Conservation (phyloP, 805 yeast species). For the Ogataea paraovalis region DNA sequence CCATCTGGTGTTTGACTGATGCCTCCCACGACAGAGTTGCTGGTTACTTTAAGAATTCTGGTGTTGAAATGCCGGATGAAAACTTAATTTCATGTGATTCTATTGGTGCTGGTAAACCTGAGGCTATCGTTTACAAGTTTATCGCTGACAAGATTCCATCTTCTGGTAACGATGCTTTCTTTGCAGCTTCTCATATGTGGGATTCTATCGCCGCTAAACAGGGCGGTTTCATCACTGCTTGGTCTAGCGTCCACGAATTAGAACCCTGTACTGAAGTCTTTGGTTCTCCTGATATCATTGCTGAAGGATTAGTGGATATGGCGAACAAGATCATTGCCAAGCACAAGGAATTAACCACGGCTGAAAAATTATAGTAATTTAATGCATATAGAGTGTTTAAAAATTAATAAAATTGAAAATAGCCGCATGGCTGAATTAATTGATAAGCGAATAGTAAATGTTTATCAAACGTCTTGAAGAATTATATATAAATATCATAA, state of each 20-base stretch:
- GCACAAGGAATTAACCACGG: constrained; percentile 6
- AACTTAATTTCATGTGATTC: constrained; percentile 30
- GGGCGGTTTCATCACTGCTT: constrained; percentile 30
- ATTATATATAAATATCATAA: too few species aligned
- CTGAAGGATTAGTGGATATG: constrained; percentile 28
- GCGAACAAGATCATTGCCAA: constrained; percentile 27
- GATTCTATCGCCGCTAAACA: constrained; percentile 31
- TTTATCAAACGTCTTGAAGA: too few species aligned
- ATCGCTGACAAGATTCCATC: constrained; percentile 25
- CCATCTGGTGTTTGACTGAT: constrained; percentile 30
- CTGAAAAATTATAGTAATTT: not conserved
- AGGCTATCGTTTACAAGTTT: constrained; percentile 24
- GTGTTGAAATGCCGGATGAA: constrained; percentile 26
- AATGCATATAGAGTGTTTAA: not conserved
- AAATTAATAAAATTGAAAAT: too few species aligned
- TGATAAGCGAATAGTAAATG: too few species aligned
- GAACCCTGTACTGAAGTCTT: constrained; percentile 29
- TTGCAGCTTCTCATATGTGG: constrained; percentile 34
- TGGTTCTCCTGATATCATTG: constrained; percentile 29
- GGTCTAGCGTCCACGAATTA: constrained; percentile 29
- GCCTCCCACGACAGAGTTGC: constrained; percentile 27
- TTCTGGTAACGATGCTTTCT: constrained; percentile 28
- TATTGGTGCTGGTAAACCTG: constrained; percentile 29
- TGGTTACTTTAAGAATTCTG: constrained; percentile 25
- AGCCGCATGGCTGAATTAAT: too few species aligned